Evolutionary conservation across 352 stramenopile species (phyloP).

Genomic region (Pythium brassicae): DNA sequence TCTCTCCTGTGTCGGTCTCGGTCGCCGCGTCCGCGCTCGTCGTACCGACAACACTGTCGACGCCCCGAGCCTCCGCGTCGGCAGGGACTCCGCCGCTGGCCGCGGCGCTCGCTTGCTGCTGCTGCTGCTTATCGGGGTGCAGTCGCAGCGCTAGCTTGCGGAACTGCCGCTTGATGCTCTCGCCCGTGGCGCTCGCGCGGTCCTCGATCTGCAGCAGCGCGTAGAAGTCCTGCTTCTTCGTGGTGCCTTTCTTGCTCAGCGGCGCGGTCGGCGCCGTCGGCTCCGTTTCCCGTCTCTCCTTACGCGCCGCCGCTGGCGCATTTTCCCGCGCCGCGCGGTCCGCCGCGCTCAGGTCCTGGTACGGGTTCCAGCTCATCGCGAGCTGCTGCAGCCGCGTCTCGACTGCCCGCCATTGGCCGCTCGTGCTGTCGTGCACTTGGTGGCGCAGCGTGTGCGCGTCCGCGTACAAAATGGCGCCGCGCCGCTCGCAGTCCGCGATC

Average conservation of each 20-base stretch:
- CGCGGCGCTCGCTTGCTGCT: conserved; percentile 7
- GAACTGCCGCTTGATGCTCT: conserved; percentile 68
- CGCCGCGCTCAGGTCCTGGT: conserved; percentile 42
- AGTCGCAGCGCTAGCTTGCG: conserved; percentile 52
- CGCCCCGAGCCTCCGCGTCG: neutral
- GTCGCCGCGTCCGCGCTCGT: conserved; percentile 2
- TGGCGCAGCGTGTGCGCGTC: conserved; percentile 64
- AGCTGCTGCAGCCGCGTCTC: conserved; percentile 57
- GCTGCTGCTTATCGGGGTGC: conserved; percentile 61
- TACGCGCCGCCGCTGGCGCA: conserved; percentile 10
- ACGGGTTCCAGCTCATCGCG: conserved; percentile 67
- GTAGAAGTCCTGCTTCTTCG: conserved; percentile 57
- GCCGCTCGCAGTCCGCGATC: conserved; percentile 48
- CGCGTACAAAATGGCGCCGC: conserved; percentile 45
- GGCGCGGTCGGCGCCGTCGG: too few species aligned
- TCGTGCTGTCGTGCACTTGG: conserved; percentile 61
- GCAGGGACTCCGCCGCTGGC: too few species aligned
- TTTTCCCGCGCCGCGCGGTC: conserved; percentile 14
- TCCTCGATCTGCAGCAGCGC: conserved; percentile 41
- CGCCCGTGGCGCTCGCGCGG: conserved; percentile 17
- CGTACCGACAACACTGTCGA: too few species aligned
- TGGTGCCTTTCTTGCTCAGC: neutral
- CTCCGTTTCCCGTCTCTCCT: neutral
- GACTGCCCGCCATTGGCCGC: conserved; percentile 51
- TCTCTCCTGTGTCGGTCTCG: too few species aligned